Base-by-base conservation (phyloP, 192 early-diverging fungal genomes). In the Backusella morwellensis region DNA sequence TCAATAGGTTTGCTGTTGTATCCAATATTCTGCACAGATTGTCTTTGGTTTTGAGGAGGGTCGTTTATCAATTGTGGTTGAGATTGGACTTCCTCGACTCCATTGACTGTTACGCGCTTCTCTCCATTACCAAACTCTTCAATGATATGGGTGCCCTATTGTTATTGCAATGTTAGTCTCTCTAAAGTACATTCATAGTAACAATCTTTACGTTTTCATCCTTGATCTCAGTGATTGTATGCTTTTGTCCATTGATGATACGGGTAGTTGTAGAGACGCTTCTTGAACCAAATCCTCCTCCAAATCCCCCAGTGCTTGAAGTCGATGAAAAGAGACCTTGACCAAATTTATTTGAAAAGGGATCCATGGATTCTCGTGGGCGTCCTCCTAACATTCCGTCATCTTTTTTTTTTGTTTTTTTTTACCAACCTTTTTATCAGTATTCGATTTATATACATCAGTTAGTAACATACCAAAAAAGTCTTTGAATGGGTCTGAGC, bases 391-490 rank as follows among this genome's bases (percentile, higher is more conserved):
- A 12, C 11, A 69, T 40, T 69, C 36, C 9, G 2, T 69, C 68
- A 23, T 69, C 36, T 68, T 67, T 67, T 67, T 32, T 32, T 32
- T 32, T 32, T 32, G 2, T 32, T 32, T 32, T 32, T 32, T 32
- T 32, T 32, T 32, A 2, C 32, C 32, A 32, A 32, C 2, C 32
- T 32, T 32, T 32, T 32, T 32, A 32, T 32, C 32, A 32, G 32
- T 32, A 32, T 32, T 32, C 1, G 2, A 40, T 40, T 9, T 40
- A 40, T 40, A 40, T 8, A 40, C 38, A 32, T 32, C 32, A 32
- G 32, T 32, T 32, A 32, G 2, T 32, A 32, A 32, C 47, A 50
- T 81, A 78, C 82, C 72, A 81, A 81, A 76, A 4, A 78, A 17
- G 9, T 59, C 35, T 8, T 36, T 66, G 34, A 82, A 81, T 35